Evolutionary conservation across 257 asterid species (phyloP).

Genomic region (Lantana camara): DNA sequence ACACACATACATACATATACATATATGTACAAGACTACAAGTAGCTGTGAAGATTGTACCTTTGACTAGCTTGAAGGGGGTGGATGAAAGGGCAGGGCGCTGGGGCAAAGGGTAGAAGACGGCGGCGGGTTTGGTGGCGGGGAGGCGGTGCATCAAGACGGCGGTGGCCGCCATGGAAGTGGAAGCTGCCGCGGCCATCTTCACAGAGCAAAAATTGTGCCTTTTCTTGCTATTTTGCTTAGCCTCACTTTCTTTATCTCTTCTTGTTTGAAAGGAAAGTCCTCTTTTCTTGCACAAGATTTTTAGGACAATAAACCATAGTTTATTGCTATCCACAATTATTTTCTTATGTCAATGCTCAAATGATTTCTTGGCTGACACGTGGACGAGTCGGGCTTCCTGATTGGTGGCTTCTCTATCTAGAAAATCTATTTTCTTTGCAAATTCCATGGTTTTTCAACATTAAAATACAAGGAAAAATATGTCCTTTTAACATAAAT

Average conservation of each 20-base stretch:
- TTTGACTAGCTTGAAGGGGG: slow-evolving; percentile 49
- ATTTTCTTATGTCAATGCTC: slow-evolving; percentile 28
- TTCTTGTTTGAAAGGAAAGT: slow-evolving; percentile 18
- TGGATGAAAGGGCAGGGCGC: slow-evolving; percentile 51
- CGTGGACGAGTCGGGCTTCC: slow-evolving; percentile 48
- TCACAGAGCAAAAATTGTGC: slow-evolving; percentile 9
- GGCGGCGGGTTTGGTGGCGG: slow-evolving; percentile 40
- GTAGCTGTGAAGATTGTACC: slow-evolving; percentile 43
- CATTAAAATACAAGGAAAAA: neutral
- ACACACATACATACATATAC: no score
- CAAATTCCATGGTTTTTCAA: neutral
- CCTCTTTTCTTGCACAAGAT: slow-evolving; percentile 16
- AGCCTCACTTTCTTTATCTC: slow-evolving; percentile 53
- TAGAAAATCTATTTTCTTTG: slow-evolving; percentile 29
- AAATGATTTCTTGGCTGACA: slow-evolving; percentile 42
- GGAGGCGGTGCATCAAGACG: slow-evolving; percentile 60
- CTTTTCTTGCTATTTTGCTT: slow-evolving; percentile 23
- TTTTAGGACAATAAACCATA: neutral
- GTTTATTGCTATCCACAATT: slow-evolving; percentile 45
- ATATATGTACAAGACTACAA: no score
- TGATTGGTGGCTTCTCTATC: slow-evolving; percentile 79
- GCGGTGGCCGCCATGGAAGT: slow-evolving; percentile 92
- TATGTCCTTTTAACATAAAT: neutral
- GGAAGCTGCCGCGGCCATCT: slow-evolving; percentile 86
- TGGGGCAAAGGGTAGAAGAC: slow-evolving; percentile 57